phyloP scores from a whole-genome alignment of 495 filamentous ascomycete genomes.

The Cercophora scortea region DNA sequence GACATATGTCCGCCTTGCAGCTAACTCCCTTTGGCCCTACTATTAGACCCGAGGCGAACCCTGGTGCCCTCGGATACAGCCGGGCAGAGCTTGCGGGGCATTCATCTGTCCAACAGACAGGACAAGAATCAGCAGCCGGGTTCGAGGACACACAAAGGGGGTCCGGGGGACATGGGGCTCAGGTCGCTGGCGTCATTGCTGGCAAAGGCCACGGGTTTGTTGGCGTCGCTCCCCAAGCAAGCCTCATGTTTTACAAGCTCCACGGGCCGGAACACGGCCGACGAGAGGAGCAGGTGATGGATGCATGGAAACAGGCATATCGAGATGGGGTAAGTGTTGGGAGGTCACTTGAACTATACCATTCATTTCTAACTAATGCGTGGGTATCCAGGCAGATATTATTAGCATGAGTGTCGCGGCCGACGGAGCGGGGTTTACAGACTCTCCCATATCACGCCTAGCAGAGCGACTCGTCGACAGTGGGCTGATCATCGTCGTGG shows the following conservation, averaged over 20 bases:
- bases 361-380: too few relatives aligned
- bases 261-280: constrained; percentile 19
- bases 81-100: constrained; percentile 25
- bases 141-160: background rate
- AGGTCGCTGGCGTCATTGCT: constrained; percentile 35
- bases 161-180: constrained; percentile 32
- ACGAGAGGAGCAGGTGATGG: constrained; percentile 26
- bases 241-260: constrained; percentile 34
- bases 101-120: constrained; percentile 19
- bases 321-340: constrained; percentile 18
- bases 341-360: too few relatives aligned
- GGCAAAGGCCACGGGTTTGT: constrained; percentile 29
- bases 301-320: constrained; percentile 32
- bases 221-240: constrained; percentile 40
- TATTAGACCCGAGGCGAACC: too few relatives aligned
- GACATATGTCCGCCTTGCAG: too few relatives aligned
- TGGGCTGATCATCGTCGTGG: constrained; percentile 30
- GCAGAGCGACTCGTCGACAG: constrained; percentile 28
- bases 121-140: background rate
- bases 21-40: too few relatives aligned
- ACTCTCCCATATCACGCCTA: constrained; percentile 25
- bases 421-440: constrained; percentile 23
- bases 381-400: constrained; percentile 18
- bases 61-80: too few relatives aligned
- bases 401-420: constrained; percentile 34